Evolutionary conservation across 1,284 basidiomycete genomes (phyloP), one percentile per base, ranked within the genome.

Genomic region (Apiotrichum gamsii): DNA sequence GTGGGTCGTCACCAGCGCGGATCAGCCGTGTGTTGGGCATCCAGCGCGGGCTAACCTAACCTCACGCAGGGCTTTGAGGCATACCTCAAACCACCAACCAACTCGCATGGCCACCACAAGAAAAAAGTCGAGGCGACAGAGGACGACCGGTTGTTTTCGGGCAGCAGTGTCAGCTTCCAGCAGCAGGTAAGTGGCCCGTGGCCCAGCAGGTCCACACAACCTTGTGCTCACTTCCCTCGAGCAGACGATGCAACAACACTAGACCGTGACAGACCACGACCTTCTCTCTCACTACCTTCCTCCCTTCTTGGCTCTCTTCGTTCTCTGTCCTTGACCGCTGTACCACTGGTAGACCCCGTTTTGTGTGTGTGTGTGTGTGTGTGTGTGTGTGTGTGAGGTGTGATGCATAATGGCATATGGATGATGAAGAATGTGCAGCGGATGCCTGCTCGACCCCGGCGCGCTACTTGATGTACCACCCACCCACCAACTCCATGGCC

Each of bases 401-500:
- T 28, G 39, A 40, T 40, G 29, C 39, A 40, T n/a, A n/a, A n/a
- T n/a, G n/a, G n/a, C n/a, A n/a, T n/a, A n/a, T n/a, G n/a, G n/a
- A n/a, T n/a, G n/a, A n/a, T n/a, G n/a, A n/a, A n/a, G n/a, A n/a
- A n/a, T n/a, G n/a, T n/a, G n/a, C 16, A 35, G 14, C 21, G 20
- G 36, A 20, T 8, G 4, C 15, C 23, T 5, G 21, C 5, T 10
- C 6, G n/a, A n/a, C n/a, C n/a, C n/a, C n/a, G n/a, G n/a, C n/a
- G n/a, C n/a, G n/a, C n/a, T 53, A 67, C 55, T 65, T 61, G 43
- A 62, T 57, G 51, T 65, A 53, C 91, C 91, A 95, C 41, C 76
- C 75, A 0, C 94, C 94, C 1, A 98, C 90, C 53, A 85, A 78
- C 34, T 80, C 76, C 93, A 97, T 96, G 0, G 90, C 88, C 33